A percentile compares a stretch with the other conserved stretches of the same genome.
Evolutionary conservation across 495 filamentous ascomycete genomes (phyloP).

Genomic region (Jackrogersella multiformis): DNA sequence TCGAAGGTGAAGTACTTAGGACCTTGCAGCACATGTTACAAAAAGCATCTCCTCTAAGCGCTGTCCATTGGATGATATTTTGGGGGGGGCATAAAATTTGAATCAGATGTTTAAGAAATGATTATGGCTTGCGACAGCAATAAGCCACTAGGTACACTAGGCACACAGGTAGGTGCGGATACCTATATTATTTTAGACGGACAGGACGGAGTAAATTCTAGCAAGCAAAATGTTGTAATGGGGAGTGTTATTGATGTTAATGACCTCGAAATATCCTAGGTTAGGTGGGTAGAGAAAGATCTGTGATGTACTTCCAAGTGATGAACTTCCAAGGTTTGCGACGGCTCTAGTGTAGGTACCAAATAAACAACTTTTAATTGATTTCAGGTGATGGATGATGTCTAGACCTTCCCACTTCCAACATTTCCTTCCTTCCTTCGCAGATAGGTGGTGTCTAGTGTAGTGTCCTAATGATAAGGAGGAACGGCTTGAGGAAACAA

Average conservation of each 20-base stretch:
- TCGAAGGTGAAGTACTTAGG: slow-evolving; percentile 38
- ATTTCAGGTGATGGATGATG: slow-evolving; percentile 15
- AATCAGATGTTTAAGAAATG: slow-evolving; percentile 16
- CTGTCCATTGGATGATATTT: slow-evolving; percentile 28
- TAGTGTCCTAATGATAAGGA: neutral
- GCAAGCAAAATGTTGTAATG: slow-evolving; percentile 1
- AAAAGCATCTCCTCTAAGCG: slow-evolving; percentile 27
- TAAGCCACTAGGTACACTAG: neutral
- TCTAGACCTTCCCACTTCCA: slow-evolving; percentile 11
- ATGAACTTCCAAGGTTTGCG: slow-evolving; percentile 11
- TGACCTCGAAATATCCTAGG: no score
- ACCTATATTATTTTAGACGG: slow-evolving; percentile 10
- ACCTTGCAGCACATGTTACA: slow-evolving; percentile 39
- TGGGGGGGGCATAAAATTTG: slow-evolving; percentile 17
- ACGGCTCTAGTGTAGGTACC: neutral
- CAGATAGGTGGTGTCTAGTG: no score
- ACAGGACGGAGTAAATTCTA: neutral
- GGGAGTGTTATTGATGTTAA: no score
- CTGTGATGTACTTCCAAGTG: no score
- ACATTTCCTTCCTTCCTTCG: neutral
- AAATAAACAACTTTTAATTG: slow-evolving; percentile 17
- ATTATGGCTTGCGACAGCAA: slow-evolving; percentile 24
- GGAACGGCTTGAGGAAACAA: slow-evolving; percentile 33
- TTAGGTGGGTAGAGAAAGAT: no score
- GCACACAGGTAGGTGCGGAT: no score